Evolutionary conservation across 352 stramenopile genomes (phyloP), one percentile per base, ranked within the genome.

Genomic region (Globisporangium ultimum): DNA sequence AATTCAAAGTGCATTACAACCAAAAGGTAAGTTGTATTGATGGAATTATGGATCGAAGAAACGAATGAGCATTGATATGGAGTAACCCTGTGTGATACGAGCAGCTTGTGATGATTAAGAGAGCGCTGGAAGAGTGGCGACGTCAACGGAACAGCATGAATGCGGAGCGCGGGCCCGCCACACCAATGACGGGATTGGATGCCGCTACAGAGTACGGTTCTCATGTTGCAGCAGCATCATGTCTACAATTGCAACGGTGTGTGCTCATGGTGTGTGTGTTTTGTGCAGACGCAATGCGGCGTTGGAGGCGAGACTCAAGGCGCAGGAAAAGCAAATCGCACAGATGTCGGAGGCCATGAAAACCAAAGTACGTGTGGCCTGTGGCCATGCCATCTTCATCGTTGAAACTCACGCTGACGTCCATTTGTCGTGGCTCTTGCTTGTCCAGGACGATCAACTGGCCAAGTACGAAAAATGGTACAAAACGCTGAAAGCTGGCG

Each of bases 401-500:
- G 5, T 32, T 32, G 24, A 32, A 32, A 32, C 24, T 32, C 24
- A 32, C 5, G 24, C 24, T 32, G 24, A 32, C 2, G 24, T 32
- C 24, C 24, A 32, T 5, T 32, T 32, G 2, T 32, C 5, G 2
- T 32, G 5, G 2, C 5, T 32, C 24, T 32, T 2, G 2, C 5
- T 32, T 5, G 5, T n/a, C 24, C 24, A 87, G 73, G 78, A 93
- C 53, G 78, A 87, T 41, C 81, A 87, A 42, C 68, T 95, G 24
- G 68, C 74, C 34, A 91, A 91, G 68, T 95, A 92, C 42, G 85
- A 95, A 38, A 88, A 91, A 45, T 95, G 85, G 85, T 95, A 92
- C 65, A 74, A 89, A 56, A 91, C 81, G 13, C 76, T 95, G 21
- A 91, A 92, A 64, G 85, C 81, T 48, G 84, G 83, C 4, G 85